Conservation (phyloP, 331 rosid species). For the Saraca asoca region DNA sequence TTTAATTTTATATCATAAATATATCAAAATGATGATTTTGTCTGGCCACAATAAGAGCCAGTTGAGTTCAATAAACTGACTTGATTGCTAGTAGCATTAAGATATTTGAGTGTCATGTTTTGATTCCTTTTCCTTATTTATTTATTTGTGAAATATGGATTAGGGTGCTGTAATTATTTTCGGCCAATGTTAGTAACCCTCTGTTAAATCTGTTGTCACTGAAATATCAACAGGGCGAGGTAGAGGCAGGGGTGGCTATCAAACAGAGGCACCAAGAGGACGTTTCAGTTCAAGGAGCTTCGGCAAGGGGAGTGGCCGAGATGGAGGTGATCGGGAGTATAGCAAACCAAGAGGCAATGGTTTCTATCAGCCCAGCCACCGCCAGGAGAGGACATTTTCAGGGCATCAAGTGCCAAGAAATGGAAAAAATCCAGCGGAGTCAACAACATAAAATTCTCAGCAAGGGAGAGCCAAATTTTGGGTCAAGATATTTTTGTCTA, state of each 20-base stretch:
- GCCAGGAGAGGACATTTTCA: constrained; percentile 53
- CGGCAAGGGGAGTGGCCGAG: constrained; percentile 50
- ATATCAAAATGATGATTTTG: no score
- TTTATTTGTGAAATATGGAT: no score
- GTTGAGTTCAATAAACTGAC: no score
- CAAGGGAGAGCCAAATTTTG: constrained; percentile 25
- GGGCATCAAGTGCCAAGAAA: constrained; percentile 47
- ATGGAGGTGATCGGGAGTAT: constrained; percentile 56
- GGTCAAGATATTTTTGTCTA: constrained; percentile 3
- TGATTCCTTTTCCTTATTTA: no score
- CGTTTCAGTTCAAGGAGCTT: constrained; percentile 52
- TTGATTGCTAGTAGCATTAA: no score
- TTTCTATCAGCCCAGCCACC: constrained; percentile 50
- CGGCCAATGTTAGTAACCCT: not conserved
- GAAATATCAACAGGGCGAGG: constrained; percentile 62
- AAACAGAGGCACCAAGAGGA: constrained; percentile 51
- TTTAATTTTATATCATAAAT: not conserved
- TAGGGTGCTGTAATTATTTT: no score
- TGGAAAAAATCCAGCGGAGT: constrained; percentile 44
- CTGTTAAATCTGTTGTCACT: constrained; percentile 2
- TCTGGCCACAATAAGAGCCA: no score
- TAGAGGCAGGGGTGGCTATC: constrained; percentile 68
- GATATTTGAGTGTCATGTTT: no score
- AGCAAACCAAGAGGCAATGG: constrained; percentile 62
- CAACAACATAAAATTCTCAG: constrained; percentile 28